Conservation (phyloP, 2,329 filamentous ascomycete genomes). For the Neopestalotiopsis clavispora region DNA sequence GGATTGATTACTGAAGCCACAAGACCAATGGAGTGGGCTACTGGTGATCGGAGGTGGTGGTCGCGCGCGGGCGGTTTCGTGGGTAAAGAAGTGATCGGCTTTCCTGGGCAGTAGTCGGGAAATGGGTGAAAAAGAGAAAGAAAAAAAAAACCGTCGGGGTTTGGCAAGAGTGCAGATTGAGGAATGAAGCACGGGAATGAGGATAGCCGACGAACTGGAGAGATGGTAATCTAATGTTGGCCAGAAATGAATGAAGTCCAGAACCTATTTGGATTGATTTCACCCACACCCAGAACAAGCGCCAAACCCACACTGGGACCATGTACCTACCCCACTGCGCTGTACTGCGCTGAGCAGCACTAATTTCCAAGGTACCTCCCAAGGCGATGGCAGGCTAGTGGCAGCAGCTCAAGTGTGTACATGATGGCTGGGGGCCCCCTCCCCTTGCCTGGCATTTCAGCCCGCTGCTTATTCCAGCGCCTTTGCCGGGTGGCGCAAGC, state of each 20-base stretch:
- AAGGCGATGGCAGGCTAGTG: neutral
- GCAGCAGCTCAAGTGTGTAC: neutral
- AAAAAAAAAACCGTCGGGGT: neutral
- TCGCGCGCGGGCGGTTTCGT: neutral
- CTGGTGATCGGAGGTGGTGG: neutral
- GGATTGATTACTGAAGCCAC: neutral
- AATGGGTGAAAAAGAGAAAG: neutral
- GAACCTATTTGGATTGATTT: constrained; percentile 3
- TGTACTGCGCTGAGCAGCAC: neutral
- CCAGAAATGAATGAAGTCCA: constrained; percentile 2
- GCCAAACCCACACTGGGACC: neutral
- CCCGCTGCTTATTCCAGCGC: neutral
- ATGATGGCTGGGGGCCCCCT: neutral
- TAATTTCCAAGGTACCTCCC: neutral
- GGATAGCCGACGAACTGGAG: neutral
- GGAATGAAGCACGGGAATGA: constrained; percentile 1
- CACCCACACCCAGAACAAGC: neutral
- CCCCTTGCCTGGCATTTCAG: neutral
- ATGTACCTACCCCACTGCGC: neutral
- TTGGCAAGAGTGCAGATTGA: neutral
- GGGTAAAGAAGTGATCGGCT: neutral
- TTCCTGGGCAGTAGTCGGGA: neutral
- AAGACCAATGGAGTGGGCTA: neutral
- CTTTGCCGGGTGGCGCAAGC: neutral
- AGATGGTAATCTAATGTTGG: neutral